Base-by-base conservation (phyloP, 345 rosid genomes). In the Ailanthus altissimus region DNA sequence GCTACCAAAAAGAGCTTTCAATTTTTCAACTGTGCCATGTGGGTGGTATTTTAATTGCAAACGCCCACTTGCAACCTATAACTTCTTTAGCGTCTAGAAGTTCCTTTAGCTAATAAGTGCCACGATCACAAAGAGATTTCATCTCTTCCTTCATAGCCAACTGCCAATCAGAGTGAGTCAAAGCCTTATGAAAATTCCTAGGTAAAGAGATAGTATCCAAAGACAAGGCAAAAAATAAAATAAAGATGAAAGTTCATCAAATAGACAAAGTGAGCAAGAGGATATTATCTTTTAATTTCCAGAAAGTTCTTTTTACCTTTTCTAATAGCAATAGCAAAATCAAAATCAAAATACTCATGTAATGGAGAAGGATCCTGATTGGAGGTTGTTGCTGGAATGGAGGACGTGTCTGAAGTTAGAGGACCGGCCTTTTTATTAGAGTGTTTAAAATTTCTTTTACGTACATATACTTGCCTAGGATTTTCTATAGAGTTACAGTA, bases 71-170 rank as follows among this genome's bases (percentile, higher is more conserved):
- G 3, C 13, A 56, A 1, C 60, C 25, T 0, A 20, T 21, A 56
- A 20, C 23, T n/a, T n/a, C n/a, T n/a, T 56, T 56, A 6, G 18
- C 8, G 1, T 56, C 3, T 18, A 3, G 25, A 56, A 56, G 60
- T 5, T 5, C 2, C 10, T 56, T 2, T 7, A 56, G 20, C 8
- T 56, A 1, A 9, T 25, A 56, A 4, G 26, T 6, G 7, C 60
- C 60, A 56, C 25, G 3, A 56, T 56, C 23, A 45, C 60, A 18
- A 5, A 56, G 26, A 56, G 26, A 21, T 20, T 20, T 56, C 60
- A 7, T 59, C 64, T 58, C 62, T 58, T 25, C 62, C 23, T 58
- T 32, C 62, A 58, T 58, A 58, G 62, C 62, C 36, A 58, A 58
- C 6, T n/a, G n/a, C n/a, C n/a, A n/a, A n/a, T n/a, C 1, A 10